Percentiles rank a stretch among this genome's conserved stretches.
phyloP scores from a whole-genome alignment of 768 basidiomycete species.

The Hypsizygus marmoreus region DNA sequence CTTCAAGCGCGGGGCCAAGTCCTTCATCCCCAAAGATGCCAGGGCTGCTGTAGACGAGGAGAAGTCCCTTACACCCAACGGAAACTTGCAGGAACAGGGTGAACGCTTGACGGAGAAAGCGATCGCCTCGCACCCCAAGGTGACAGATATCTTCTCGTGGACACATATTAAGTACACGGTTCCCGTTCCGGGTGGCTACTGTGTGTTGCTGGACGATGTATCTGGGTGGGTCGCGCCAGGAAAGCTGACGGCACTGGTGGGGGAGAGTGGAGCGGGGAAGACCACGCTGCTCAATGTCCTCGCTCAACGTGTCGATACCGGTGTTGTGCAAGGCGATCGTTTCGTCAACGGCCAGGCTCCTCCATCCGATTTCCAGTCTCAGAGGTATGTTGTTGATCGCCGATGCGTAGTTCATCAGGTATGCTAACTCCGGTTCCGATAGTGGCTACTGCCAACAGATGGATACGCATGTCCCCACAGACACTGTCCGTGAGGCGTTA shows the following conservation, averaged over 20 bases:
- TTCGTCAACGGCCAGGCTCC: slow-evolving; percentile 56
- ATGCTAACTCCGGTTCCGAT: slow-evolving; percentile 3
- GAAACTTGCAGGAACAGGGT: slow-evolving; percentile 15
- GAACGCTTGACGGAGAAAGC: slow-evolving; percentile 29
- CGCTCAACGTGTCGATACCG: slow-evolving; percentile 48
- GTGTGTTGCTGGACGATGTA: slow-evolving; percentile 66
- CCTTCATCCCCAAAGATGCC: slow-evolving; percentile 26
- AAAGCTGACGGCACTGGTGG: slow-evolving; percentile 80
- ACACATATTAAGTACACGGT: slow-evolving; percentile 69
- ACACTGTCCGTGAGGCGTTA: slow-evolving; percentile 82
- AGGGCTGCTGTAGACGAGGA: slow-evolving; percentile 40
- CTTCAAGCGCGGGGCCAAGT: slow-evolving; percentile 62
- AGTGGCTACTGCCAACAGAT: slow-evolving; percentile 88
- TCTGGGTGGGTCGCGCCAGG: slow-evolving; percentile 84
- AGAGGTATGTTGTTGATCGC: slow-evolving; percentile 40
- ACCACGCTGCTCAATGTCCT: slow-evolving; percentile 63
- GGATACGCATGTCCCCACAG: slow-evolving; percentile 74
- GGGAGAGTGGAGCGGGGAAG: slow-evolving; percentile 52
- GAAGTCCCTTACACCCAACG: slow-evolving; percentile 21
- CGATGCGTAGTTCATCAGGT: background rate
- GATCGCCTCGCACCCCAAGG: slow-evolving; percentile 42
- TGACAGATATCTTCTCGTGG: slow-evolving; percentile 80
- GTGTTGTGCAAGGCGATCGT: slow-evolving; percentile 51
- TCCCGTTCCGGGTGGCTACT: slow-evolving; percentile 45
- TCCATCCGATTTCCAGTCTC: slow-evolving; percentile 62